Percentiles rank a stretch among this genome's conserved stretches.
Evolutionary conservation across 139 green algal genomes (phyloP).

Genomic region (Spirogloea muscicola): DNA sequence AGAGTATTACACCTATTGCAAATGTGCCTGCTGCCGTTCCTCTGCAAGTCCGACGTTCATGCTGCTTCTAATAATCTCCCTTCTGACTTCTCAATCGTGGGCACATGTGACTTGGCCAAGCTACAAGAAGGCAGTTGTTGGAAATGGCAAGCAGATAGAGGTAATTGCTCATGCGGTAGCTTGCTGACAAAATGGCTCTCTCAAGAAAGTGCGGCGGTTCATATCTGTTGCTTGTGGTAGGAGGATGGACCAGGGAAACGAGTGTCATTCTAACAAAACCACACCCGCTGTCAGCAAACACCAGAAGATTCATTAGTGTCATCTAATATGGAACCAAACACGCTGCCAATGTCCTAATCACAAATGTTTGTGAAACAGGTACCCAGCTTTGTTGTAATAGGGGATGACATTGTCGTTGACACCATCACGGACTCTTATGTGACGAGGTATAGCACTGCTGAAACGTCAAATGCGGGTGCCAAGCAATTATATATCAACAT

Average conservation of each 20-base stretch:
- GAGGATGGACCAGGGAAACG: no score
- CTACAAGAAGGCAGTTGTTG: constrained; percentile 32
- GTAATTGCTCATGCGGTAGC: no score
- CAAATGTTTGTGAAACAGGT: constrained; percentile 11
- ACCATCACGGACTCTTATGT: constrained; percentile 25
- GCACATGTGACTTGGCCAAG: background rate
- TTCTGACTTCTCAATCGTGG: background rate
- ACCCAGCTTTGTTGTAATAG: constrained; percentile 23
- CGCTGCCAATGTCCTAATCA: background rate
- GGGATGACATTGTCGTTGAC: constrained; percentile 13
- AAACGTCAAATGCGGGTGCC: no score
- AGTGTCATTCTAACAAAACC: no score
- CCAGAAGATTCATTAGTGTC: no score
- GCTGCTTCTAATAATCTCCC: background rate
- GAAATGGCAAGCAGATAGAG: constrained; percentile 14
- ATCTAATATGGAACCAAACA: background rate
- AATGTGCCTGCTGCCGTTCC: no score
- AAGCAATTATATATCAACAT: no score
- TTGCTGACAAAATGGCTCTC: no score
- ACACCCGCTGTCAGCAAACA: no score
- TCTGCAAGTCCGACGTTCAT: background rate
- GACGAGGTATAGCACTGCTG: background rate
- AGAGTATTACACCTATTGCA: no score
- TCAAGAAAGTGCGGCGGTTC: no score
- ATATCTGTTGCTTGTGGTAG: background rate